Conservation (phyloP, 202 grass and related monocot species). For the Elaeis oleifera region DNA sequence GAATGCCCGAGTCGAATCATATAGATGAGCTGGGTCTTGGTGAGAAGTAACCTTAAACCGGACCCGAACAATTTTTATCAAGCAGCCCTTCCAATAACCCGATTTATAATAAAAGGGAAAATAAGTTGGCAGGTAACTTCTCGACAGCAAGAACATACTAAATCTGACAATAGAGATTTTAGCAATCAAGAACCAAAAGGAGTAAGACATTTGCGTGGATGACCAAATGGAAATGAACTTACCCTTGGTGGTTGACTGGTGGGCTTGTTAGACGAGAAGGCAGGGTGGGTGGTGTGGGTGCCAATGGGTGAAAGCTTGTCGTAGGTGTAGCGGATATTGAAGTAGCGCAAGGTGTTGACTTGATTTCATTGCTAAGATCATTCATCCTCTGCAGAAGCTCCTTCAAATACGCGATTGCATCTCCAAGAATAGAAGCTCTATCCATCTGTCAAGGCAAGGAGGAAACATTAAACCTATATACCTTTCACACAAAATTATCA, state of each 20-base stretch:
- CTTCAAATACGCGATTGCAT: neutral
- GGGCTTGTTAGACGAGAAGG: neutral
- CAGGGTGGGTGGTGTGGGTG: neutral
- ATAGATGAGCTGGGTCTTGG: no score
- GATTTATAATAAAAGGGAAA: no score
- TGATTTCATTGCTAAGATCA: neutral
- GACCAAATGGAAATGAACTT: neutral
- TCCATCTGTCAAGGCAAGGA: neutral
- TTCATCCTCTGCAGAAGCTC: neutral
- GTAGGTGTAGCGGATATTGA: neutral
- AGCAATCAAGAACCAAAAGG: no score
- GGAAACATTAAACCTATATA: neutral
- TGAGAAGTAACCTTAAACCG: no score
- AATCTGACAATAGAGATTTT: no score
- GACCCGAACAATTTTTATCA: no score
- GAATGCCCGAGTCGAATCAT: no score
- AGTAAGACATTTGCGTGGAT: neutral
- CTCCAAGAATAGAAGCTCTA: neutral
- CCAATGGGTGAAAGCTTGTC: neutral
- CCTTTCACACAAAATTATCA: no score
- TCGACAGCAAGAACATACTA: no score
- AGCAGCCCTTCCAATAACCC: no score
- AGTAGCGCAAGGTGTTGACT: neutral
- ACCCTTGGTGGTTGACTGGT: conserved; percentile 4
- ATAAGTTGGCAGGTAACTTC: no score